phyloP scores from a whole-genome alignment of 345 rosid species.

The Lepidium sativum region DNA sequence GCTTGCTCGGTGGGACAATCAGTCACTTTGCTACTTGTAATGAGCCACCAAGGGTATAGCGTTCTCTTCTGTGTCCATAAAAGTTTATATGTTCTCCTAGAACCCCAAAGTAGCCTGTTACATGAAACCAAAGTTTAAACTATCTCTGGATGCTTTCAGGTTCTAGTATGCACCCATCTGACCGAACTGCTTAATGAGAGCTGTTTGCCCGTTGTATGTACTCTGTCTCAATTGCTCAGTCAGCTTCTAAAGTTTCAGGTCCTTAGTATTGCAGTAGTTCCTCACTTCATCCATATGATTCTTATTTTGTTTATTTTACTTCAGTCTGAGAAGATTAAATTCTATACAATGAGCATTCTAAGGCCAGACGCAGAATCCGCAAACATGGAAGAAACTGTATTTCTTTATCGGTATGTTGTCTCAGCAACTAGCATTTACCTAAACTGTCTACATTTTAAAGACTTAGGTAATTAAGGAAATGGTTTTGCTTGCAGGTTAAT shows the following conservation, averaged over 20 bases:
- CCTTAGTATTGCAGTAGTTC: background rate
- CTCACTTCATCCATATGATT: background rate
- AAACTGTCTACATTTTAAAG: background rate
- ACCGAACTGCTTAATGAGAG: conserved; percentile 65
- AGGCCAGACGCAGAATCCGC: conserved; percentile 52
- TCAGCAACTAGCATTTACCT: background rate
- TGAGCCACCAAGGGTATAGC: conserved; percentile 83
- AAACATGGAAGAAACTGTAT: conserved; percentile 65
- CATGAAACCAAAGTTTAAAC: background rate
- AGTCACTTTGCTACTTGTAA: conserved; percentile 50
- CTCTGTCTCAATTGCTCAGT: conserved; percentile 5
- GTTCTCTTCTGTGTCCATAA: conserved; percentile 4
- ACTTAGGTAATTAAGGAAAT: background rate
- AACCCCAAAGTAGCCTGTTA: background rate
- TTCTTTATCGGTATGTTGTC: conserved; percentile 67
- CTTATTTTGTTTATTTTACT: background rate
- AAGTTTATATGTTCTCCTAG: background rate
- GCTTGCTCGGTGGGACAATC: conserved; percentile 93
- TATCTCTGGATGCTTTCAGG: conserved; percentile 35
- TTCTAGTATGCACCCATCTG: conserved; percentile 86
- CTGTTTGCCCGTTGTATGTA: conserved; percentile 62
- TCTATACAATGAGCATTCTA: conserved; percentile 90
- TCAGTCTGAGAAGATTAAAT: conserved; percentile 73
- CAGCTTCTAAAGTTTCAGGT: background rate
- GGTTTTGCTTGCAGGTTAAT: conserved; percentile 51